These are phyloP conservation scores for Haplosporangium sp. DNA, from an alignment of 371 early-diverging fungal species.

Conservation along the genomic window DNA sequence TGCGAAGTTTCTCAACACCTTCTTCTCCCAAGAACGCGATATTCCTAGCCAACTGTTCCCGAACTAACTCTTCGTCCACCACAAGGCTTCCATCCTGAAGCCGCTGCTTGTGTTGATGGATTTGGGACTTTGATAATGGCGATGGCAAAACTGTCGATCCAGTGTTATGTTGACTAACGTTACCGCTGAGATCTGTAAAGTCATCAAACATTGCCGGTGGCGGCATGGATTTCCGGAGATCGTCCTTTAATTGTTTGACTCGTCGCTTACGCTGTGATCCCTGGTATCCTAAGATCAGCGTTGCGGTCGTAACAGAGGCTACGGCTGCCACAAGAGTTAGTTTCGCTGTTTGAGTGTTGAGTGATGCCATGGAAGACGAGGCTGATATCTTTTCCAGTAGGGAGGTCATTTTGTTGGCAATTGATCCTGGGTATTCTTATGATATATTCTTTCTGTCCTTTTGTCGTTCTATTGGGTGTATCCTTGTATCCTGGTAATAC, in stretches of 20 bases:
- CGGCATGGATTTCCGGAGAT: conserved; percentile 38
- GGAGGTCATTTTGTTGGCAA: conserved; percentile 12
- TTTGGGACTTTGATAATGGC: background rate
- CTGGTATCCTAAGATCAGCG: conserved; percentile 34
- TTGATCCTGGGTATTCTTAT: too few species aligned
- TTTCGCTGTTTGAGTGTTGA: conserved; percentile 33
- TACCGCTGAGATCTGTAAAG: background rate
- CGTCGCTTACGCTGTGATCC: conserved; percentile 39
- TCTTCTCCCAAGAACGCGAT: conserved; percentile 89
- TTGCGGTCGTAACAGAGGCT: conserved; percentile 51
- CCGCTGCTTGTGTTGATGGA: conserved; percentile 3
- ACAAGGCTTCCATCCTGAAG: conserved; percentile 15
- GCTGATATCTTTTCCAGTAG: conserved; percentile 26
- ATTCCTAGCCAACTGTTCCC: conserved; percentile 89
- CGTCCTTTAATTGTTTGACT: conserved; percentile 40
- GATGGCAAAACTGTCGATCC: too few species aligned
- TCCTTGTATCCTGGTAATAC: background rate
- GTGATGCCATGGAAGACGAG: conserved; percentile 3
- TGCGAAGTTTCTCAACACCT: conserved; percentile 70
- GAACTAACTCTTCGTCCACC: conserved; percentile 73
- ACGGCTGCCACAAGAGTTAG: conserved; percentile 37
- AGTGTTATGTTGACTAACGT: conserved; percentile 1
- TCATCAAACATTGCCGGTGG: conserved; percentile 31
- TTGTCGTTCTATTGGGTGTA: background rate
- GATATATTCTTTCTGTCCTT: background rate